Base-by-base conservation (phyloP, 495 filamentous ascomycete species). In the Daldinia bambusicola region DNA sequence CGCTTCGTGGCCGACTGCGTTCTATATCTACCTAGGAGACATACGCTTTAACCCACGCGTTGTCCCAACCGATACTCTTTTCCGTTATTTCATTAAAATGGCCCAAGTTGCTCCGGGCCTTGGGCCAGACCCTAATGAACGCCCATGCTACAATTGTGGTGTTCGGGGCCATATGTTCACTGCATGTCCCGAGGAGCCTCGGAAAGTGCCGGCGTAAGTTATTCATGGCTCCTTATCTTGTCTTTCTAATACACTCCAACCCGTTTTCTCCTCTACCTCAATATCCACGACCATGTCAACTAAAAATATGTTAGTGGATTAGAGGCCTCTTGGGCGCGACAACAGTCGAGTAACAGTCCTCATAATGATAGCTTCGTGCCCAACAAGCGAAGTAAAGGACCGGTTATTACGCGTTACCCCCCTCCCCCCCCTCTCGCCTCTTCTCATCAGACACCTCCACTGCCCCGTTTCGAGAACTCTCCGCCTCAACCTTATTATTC, bases 191-290 rank as follows among this genome's bases (percentile, higher is more conserved):
- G 81, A 86, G 73, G 78, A 81, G 32, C 79, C 77, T 20, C 65
- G 87, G 61, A 72, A 78, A 61, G 79, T 83, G 36, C 87, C 88
- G 72, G 87, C 81, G 90, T 92, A 82, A 85, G 90, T 88, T 88
- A 52, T 40, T 63, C 16, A 7, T 36, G 55, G n/a, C 45, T 63
- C 57, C 45, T 31, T 37, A 43, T 16, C 53, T 56, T 36, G 14
- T 34, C 53, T 65, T 45, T 12, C 20, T 67, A 31, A 13, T 20
- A 58, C 22, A 52, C 43, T 5, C 6, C n/a, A n/a, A n/a, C n/a
- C n/a, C 12, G 14, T 26, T 56, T 34, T 18, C 43, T 30, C 38
- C 43, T 56, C 34, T 18, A 57, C 30, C 40, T 70, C 62, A 53
- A 32, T 14, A 37, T 20, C 16, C 6, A 22, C 37, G 34, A 38